A percentile compares a stretch with the other conserved stretches of the same genome.
Evolutionary conservation across 2,329 filamentous ascomycete species (phyloP).

Genomic region (Alternaria atra): DNA sequence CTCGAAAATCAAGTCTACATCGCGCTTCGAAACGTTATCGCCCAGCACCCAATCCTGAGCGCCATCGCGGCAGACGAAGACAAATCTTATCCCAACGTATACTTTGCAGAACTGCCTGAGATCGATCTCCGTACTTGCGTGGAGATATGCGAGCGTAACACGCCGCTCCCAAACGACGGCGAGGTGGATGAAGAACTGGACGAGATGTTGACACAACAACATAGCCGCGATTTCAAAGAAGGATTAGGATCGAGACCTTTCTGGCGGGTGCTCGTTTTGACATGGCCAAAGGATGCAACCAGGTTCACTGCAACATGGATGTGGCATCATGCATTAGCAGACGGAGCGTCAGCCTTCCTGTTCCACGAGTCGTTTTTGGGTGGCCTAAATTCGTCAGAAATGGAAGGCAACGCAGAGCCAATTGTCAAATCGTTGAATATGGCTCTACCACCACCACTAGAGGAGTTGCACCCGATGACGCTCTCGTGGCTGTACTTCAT

Average conservation of each 20-base stretch:
- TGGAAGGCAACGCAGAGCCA: neutral
- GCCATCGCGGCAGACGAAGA: slow-evolving; percentile 54
- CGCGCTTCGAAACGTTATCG: slow-evolving; percentile 50
- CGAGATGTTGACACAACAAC: slow-evolving; percentile 52
- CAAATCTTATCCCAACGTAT: slow-evolving; percentile 49
- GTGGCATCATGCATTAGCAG: slow-evolving; percentile 61
- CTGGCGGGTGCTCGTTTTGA: slow-evolving; percentile 55
- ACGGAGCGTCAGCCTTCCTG: slow-evolving; percentile 56
- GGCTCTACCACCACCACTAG: slow-evolving; percentile 53
- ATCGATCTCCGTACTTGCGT: slow-evolving; percentile 54
- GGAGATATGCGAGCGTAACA: slow-evolving; percentile 39
- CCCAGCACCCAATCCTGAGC: slow-evolving; percentile 55
- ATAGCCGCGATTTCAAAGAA: slow-evolving; percentile 52
- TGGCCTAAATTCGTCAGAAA: slow-evolving; percentile 36
- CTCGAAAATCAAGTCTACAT: slow-evolving; percentile 48
- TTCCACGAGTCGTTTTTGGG: slow-evolving; percentile 57
- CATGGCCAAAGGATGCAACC: slow-evolving; percentile 1
- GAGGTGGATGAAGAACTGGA: slow-evolving; percentile 54
- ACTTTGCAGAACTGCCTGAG: slow-evolving; percentile 56
- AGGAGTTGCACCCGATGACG: slow-evolving; percentile 52
- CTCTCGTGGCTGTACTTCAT: slow-evolving; percentile 50
- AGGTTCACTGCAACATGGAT: slow-evolving; percentile 57
- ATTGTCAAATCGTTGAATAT: slow-evolving; percentile 23
- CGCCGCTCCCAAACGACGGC: slow-evolving; percentile 22
- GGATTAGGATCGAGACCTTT: slow-evolving; percentile 45